Conservation (phyloP, 1,139 yeast species). For the Pichia sp. region DNA sequence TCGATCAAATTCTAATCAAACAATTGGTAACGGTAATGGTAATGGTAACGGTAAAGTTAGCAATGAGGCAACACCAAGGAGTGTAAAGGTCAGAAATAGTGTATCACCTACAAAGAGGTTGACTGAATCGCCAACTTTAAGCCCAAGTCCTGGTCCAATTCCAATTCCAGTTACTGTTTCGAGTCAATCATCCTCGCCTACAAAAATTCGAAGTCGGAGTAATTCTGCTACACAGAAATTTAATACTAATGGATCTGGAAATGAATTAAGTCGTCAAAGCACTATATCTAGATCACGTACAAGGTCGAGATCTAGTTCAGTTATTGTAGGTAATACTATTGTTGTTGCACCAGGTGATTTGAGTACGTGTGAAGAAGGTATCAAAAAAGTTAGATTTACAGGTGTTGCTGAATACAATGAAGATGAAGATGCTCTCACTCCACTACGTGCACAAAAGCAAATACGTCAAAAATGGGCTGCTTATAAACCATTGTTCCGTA, state of each 20-base stretch:
- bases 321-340: conserved; percentile 19
- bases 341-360: conserved; percentile 19
- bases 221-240: conserved; percentile 7
- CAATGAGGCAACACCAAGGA: not conserved
- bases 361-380: conserved; percentile 14
- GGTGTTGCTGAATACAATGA: conserved; percentile 49
- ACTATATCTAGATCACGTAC: conserved; percentile 9
- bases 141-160: no score
- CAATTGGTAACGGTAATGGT: not conserved
- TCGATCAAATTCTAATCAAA: conserved; percentile 20
- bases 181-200: conserved; percentile 13
- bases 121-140: no score
- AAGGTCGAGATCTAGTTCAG: conserved; percentile 17
- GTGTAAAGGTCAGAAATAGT: not conserved
- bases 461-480: conserved; percentile 35
- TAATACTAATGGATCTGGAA: not conserved
- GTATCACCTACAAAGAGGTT: conserved; percentile 1
- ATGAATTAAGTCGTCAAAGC: conserved; percentile 3
- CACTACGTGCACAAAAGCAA: conserved; percentile 41
- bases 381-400: conserved; percentile 44
- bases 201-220: conserved; percentile 22
- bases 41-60: not conserved
- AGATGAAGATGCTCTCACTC: conserved; percentile 50
- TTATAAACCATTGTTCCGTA: conserved; percentile 26
- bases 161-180: conserved; percentile 5